Base-by-base conservation (phyloP, 2,329 filamentous ascomycete species). In the Tolypocladium paradoxum region DNA sequence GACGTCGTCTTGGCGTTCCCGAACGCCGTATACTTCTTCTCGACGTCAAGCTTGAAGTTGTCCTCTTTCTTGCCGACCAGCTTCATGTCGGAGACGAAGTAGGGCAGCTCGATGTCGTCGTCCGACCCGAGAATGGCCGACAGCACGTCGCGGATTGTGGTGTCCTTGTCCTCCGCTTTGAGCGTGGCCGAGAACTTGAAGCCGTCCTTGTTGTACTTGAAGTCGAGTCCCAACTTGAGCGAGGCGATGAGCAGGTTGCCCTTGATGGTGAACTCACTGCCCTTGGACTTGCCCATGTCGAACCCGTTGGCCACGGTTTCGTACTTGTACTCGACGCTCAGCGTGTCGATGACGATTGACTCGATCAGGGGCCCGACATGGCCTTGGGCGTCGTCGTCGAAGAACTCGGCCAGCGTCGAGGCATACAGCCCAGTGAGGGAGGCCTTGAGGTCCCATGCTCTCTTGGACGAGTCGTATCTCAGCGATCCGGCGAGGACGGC, bases 161-260 rank as follows among this genome's bases (percentile, higher is more conserved):
- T 56, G 1, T 45, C 16, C 22, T 53, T 52, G 0, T 52, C 6
- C 1, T 31, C 14, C 1, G 56, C 37, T 1, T 58, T 56, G 0
- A 60, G 35, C 0, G 33, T n/a, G 1, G 58, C 57, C 0, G n/a
- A 20, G 18, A 60, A 58, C 0, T 2, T 9, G 37, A 55, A 59
- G 6, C 49, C 53, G 46, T 22, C 33, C 0, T 37, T 29, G 0
- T 52, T 34, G 33, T 60, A 52, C 0, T 11, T 52, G 34, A 60
- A 61, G 9, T 50, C 18, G 0, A 61, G 56, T 4, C 27, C 48
- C 4, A 61, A 24, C 48, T 46, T 47, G 3, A 61, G 43, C 2
- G 2, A 49, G 1, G 56, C 58, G 8, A 58, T 45, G 11, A 55
- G 34, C 8, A 61, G 33, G 11, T 51, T 53, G 1, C 63, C 63